phyloP scores from a whole-genome alignment of 192 early-diverging fungal species.

The Coemansia reversa region DNA sequence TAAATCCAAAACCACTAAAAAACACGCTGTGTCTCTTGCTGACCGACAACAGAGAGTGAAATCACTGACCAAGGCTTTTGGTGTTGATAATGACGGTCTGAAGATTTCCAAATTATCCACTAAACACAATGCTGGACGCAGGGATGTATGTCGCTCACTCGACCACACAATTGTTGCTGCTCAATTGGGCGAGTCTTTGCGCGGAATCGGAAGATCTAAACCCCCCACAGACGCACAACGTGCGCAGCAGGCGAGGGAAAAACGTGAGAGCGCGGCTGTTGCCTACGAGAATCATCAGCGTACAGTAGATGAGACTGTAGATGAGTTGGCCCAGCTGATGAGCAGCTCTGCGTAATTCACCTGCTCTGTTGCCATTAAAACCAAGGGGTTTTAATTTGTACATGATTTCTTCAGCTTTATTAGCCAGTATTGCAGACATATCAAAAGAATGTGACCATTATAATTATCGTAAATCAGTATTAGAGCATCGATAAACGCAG shows the following conservation, averaged over 20 bases:
- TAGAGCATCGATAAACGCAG: neutral
- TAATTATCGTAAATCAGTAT: neutral
- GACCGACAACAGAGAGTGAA: conserved; percentile 15
- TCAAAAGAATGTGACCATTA: neutral
- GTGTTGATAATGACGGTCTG: neutral
- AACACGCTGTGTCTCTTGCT: neutral
- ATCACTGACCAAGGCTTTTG: conserved; percentile 10
- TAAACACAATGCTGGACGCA: conserved; percentile 38
- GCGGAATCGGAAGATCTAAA: conserved; percentile 21
- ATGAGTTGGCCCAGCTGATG: conserved; percentile 49
- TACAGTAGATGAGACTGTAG: conserved; percentile 26
- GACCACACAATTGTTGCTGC: conserved; percentile 16
- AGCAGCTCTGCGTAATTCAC: conserved; percentile 8
- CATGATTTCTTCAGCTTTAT: neutral
- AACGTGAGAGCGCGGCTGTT: conserved; percentile 26
- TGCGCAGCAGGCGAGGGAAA: conserved; percentile 17
- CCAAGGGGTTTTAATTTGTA: neutral
- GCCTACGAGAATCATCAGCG: conserved; percentile 38
- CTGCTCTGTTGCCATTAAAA: neutral
- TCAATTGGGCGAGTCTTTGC: conserved; percentile 29
- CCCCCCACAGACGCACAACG: conserved; percentile 19
- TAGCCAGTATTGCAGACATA: neutral
- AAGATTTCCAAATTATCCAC: conserved; percentile 21
- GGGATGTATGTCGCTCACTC: conserved; percentile 24
- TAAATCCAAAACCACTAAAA: conserved; percentile 4